phyloP scores from a whole-genome alignment of 768 basidiomycete species.

The Punctularia strigosozonata region DNA sequence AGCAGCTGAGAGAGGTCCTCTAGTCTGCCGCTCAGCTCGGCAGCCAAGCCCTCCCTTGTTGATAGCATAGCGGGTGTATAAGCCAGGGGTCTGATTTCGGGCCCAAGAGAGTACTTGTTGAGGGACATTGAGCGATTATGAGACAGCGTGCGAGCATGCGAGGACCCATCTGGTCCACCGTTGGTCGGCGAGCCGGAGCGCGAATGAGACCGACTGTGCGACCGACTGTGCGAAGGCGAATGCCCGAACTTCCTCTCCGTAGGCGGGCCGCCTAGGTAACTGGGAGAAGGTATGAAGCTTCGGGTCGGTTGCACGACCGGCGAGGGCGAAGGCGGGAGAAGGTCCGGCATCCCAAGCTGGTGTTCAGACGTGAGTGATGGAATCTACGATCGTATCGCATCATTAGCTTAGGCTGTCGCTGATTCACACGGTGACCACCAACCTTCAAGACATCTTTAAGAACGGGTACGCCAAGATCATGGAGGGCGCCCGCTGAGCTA shows the following conservation, averaged over 20 bases:
- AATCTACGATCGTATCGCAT: slow-evolving; percentile 34
- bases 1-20: slow-evolving; percentile 73
- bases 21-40: slow-evolving; percentile 61
- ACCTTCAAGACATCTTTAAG: slow-evolving; percentile 71
- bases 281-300: slow-evolving; percentile 25
- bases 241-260: slow-evolving; percentile 10
- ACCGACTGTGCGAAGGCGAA: slow-evolving; percentile 8
- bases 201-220: slow-evolving; percentile 9
- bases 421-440: slow-evolving; percentile 2
- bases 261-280: slow-evolving; percentile 20
- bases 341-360: slow-evolving; percentile 53
- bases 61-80: no score
- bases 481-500: slow-evolving; percentile 28
- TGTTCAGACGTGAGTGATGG: slow-evolving; percentile 61
- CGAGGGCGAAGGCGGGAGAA: slow-evolving; percentile 67
- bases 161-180: no score
- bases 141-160: no score
- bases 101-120: slow-evolving; percentile 24
- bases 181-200: slow-evolving; percentile 13
- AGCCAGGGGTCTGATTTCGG: slow-evolving; percentile 52
- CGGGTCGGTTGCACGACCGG: slow-evolving; percentile 26
- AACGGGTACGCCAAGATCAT: slow-evolving; percentile 35
- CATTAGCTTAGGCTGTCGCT: slow-evolving; percentile 1
- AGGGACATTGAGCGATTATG: no score
- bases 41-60: no score